phyloP scores from a whole-genome alignment of 352 stramenopile genomes.

The Pythium apleroticum region DNA sequence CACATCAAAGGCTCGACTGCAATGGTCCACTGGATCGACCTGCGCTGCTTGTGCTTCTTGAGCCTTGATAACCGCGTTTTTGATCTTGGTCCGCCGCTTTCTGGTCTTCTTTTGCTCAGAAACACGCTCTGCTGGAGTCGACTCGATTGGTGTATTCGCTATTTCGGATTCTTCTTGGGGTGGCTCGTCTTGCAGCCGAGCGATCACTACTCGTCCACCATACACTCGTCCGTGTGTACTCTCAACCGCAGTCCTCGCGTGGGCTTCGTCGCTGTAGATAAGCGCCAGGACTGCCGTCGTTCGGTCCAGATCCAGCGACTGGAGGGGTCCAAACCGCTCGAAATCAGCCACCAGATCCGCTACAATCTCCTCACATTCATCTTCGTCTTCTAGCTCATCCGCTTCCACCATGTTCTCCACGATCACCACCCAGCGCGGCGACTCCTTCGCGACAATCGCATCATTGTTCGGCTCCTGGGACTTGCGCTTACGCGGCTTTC shows the following conservation, averaged over 20 bases:
- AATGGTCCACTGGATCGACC: neutral
- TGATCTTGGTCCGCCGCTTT: conserved; percentile 41
- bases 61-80: conserved; percentile 22
- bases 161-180: neutral
- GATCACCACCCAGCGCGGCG: neutral
- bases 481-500: conserved; percentile 6
- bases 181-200: neutral
- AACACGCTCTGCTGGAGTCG: neutral
- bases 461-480: neutral
- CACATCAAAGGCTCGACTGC: conserved; percentile 10
- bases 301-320: conserved; percentile 8
- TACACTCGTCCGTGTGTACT: conserved; percentile 34
- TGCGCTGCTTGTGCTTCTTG: neutral
- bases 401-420: conserved; percentile 22
- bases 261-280: conserved; percentile 12
- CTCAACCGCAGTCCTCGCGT: conserved; percentile 21
- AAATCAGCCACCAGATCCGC: conserved; percentile 34
- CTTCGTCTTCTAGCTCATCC: conserved; percentile 40
- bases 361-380: conserved; percentile 40
- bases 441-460: neutral
- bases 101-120: conserved; percentile 5
- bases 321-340: conserved; percentile 12
- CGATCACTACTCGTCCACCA: conserved; percentile 32
- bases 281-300: conserved; percentile 21
- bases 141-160: neutral